phyloP scores from a whole-genome alignment of 768 basidiomycete species.

The Termitomyces sp. region DNA sequence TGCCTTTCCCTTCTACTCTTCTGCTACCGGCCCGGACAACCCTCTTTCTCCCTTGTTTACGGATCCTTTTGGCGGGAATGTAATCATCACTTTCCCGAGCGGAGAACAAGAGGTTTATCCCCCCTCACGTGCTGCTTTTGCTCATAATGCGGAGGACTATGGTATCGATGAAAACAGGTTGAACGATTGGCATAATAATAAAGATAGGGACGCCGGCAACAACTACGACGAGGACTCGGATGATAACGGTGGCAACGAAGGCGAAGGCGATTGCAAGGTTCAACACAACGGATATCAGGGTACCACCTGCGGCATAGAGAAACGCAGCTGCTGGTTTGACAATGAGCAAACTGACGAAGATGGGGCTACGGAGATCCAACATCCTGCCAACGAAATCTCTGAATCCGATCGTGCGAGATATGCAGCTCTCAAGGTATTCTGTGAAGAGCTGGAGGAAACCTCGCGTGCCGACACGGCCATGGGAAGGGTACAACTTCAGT shows the following conservation, averaged over 20 bases:
- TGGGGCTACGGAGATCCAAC: not conserved
- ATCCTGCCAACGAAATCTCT: not conserved
- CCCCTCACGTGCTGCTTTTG: not conserved
- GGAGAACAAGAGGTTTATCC: conserved; percentile 1
- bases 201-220: not conserved
- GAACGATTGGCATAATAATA: not conserved
- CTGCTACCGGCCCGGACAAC: not conserved
- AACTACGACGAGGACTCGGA: not conserved
- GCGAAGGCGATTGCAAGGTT: not conserved
- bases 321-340: not conserved
- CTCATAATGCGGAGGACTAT: not conserved
- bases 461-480: not conserved
- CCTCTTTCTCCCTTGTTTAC: conserved; percentile 3
- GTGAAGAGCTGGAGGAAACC: conserved; percentile 7
- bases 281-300: not conserved
- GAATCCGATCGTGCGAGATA: not conserved
- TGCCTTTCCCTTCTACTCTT: not conserved
- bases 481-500: conserved; percentile 1
- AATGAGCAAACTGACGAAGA: not conserved
- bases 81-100: not conserved
- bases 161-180: not conserved
- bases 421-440: conserved; percentile 1
- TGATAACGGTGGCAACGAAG: not conserved
- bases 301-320: not conserved
- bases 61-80: not conserved